These are phyloP conservation scores for Penicilliopsis zonata DNA, from an alignment of 495 filamentous ascomycete genomes.

Conservation along the genomic window DNA sequence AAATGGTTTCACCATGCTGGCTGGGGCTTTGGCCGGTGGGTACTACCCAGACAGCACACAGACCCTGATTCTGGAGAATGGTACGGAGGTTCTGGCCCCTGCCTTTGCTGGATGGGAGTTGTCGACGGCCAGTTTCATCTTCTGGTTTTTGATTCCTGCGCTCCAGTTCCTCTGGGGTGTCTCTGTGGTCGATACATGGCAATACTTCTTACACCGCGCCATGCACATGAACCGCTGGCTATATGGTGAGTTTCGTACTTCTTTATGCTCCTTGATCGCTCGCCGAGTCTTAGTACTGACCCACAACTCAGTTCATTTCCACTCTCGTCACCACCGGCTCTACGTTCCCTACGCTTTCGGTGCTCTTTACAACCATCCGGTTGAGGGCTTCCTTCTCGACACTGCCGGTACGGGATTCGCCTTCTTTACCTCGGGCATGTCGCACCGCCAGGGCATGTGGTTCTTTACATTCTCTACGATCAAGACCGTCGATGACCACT, in stretches of 20 bases:
- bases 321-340: slow-evolving; percentile 87
- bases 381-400: slow-evolving; percentile 85
- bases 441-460: slow-evolving; percentile 63
- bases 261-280: too few relatives aligned
- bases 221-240: slow-evolving; percentile 97
- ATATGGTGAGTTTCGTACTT: slow-evolving; percentile 58
- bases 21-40: slow-evolving; percentile 59
- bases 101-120: slow-evolving; percentile 58
- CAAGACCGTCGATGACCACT: slow-evolving; percentile 97
- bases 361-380: slow-evolving; percentile 88
- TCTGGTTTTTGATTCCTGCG: slow-evolving; percentile 64
- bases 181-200: slow-evolving; percentile 79
- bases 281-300: too few relatives aligned
- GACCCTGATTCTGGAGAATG: slow-evolving; percentile 19
- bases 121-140: slow-evolving; percentile 56
- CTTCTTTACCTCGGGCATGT: slow-evolving; percentile 68
- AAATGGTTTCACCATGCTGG: slow-evolving; percentile 47
- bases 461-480: slow-evolving; percentile 78
- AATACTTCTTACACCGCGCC: slow-evolving; percentile 87
- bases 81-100: slow-evolving; percentile 20
- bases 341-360: slow-evolving; percentile 97
- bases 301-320: slow-evolving; percentile 70
- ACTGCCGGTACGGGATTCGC: slow-evolving; percentile 73
- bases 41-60: slow-evolving; percentile 45
- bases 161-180: slow-evolving; percentile 65